Evolutionary conservation across 768 basidiomycete genomes (phyloP).

Genomic region (Leccinum uliginosum): DNA sequence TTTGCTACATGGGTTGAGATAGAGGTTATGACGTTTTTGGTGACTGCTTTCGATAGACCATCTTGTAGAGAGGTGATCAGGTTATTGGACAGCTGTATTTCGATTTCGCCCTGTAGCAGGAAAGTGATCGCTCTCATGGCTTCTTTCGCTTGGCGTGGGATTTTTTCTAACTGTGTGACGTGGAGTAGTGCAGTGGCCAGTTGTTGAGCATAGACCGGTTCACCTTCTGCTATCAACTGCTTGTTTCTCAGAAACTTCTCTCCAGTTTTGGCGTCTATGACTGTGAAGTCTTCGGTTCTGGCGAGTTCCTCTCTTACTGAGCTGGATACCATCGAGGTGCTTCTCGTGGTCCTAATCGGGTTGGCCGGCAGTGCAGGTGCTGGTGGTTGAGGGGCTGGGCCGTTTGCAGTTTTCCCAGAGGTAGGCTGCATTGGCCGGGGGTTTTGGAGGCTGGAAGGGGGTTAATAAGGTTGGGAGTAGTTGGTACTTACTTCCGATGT

Average conservation of each 20-base stretch:
- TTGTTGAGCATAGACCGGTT: not conserved
- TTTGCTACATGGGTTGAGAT: not conserved
- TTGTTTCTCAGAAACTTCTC: not conserved
- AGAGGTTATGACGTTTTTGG: not conserved
- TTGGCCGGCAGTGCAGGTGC: too few species aligned
- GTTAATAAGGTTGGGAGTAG: too few species aligned
- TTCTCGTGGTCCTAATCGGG: too few species aligned
- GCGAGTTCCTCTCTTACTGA: not conserved
- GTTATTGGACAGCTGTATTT: too few species aligned
- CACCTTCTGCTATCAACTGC: not conserved
- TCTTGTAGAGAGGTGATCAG: not conserved
- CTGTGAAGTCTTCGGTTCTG: not conserved
- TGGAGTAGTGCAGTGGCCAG: not conserved
- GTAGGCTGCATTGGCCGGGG: too few species aligned
- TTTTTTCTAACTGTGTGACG: not conserved
- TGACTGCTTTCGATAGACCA: too few species aligned
- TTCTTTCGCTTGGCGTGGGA: not conserved
- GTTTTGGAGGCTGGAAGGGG: too few species aligned
- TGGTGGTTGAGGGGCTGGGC: too few species aligned
- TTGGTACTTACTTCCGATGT: too few species aligned
- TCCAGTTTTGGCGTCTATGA: not conserved
- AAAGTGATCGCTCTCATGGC: not conserved
- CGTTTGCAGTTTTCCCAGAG: too few species aligned
- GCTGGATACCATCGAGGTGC: too few species aligned
- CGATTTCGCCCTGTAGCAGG: not conserved